Evolutionary conservation across 129 eudicot species (phyloP).

Genomic region (Escallonia rubra): DNA sequence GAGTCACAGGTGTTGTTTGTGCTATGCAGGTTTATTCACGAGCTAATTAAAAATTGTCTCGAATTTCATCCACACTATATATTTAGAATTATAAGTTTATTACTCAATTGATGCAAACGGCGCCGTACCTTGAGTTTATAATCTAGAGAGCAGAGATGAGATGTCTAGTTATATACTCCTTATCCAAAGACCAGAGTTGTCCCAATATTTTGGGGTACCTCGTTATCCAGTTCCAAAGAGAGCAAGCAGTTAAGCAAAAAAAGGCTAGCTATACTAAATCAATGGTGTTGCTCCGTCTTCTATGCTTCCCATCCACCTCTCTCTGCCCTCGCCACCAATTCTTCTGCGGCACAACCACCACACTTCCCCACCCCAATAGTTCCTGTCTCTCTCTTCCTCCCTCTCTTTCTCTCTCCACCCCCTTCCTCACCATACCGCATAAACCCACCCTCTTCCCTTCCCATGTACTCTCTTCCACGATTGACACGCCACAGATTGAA

Average conservation of each 20-base stretch:
- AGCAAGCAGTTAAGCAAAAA: neutral
- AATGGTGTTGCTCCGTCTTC: conserved; percentile 55
- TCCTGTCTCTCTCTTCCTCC: neutral
- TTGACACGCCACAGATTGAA: conserved; percentile 9
- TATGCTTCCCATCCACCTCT: conserved; percentile 19
- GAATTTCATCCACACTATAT: no score
- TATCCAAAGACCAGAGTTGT: neutral
- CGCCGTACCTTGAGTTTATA: no score
- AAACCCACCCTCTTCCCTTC: conserved; percentile 15
- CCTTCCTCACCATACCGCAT: conserved; percentile 10
- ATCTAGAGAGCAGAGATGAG: no score
- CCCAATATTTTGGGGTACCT: neutral
- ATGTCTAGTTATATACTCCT: neutral
- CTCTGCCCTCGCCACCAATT: neutral
- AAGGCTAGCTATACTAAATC: neutral
- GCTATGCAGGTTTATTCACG: no score
- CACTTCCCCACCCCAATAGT: neutral
- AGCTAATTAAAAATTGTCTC: no score
- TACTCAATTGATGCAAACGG: no score
- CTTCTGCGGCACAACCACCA: neutral
- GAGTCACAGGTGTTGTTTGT: no score
- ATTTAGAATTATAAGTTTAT: no score
- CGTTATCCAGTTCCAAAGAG: neutral
- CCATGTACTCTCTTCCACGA: conserved; percentile 9
- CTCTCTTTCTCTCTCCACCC: neutral